Evolutionary conservation across 352 stramenopile species (phyloP).

Genomic region (Pythium phragmiticola): DNA sequence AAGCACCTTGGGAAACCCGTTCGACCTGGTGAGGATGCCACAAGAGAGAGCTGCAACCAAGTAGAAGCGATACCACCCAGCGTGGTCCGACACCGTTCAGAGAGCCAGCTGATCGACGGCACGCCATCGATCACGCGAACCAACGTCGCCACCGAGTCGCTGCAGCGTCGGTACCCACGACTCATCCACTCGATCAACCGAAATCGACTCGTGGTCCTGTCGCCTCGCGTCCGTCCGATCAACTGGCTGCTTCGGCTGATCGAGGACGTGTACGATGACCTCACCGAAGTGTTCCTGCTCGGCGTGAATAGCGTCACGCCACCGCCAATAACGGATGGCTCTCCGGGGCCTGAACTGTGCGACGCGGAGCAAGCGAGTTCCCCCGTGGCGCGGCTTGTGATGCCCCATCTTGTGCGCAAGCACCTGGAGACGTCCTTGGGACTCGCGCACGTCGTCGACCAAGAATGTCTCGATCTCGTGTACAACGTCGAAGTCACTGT

Average conservation of each 20-base stretch:
- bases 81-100: constrained; percentile 11
- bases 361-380: background rate
- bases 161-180: constrained; percentile 50
- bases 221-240: constrained; percentile 43
- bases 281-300: constrained; percentile 30
- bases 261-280: constrained; percentile 64
- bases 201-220: constrained; percentile 2
- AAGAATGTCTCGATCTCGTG: constrained; percentile 74
- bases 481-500: constrained; percentile 55
- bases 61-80: background rate
- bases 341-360: constrained; percentile 3
- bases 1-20: background rate
- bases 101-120: constrained; percentile 7
- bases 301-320: background rate
- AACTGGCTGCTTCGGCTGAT: constrained; percentile 65
- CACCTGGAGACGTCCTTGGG: constrained; percentile 56
- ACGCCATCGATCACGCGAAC: constrained; percentile 1
- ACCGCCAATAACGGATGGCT: background rate
- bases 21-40: background rate
- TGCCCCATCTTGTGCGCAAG: constrained; percentile 57
- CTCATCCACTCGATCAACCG: constrained; percentile 43
- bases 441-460: constrained; percentile 51
- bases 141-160: constrained; percentile 31
- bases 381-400: constrained; percentile 29
- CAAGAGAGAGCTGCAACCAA: background rate